Percentiles rank a stretch among this genome's conserved stretches.
phyloP scores from a whole-genome alignment of 257 asterid genomes.

The Lithospermum erythrorhizon region DNA sequence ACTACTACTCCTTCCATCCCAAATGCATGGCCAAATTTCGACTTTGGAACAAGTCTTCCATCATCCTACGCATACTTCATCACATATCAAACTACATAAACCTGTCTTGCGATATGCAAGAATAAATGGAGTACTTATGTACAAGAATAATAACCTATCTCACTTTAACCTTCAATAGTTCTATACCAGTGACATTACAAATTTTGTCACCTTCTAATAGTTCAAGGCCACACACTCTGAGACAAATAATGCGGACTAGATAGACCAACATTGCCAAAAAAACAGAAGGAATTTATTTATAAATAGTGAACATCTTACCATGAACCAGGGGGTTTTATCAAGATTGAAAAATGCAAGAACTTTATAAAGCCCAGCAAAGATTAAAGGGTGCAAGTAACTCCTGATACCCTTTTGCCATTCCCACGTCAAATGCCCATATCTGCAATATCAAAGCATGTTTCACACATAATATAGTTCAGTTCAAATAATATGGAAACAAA shows the following conservation, averaged over 20 bases:
- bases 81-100: too few relatives aligned
- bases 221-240: neutral
- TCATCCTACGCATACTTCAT: too few relatives aligned
- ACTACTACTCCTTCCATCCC: too few relatives aligned
- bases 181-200: too few relatives aligned
- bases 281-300: neutral
- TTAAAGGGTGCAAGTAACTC: slow-evolving; percentile 78
- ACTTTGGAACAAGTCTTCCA: too few relatives aligned
- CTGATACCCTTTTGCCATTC: slow-evolving; percentile 83
- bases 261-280: neutral
- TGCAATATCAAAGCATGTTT: slow-evolving; percentile 11
- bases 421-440: slow-evolving; percentile 85
- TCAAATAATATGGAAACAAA: too few relatives aligned
- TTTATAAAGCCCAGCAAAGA: slow-evolving; percentile 81
- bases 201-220: too few relatives aligned
- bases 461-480: neutral
- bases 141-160: too few relatives aligned
- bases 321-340: slow-evolving; percentile 64
- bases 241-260: neutral
- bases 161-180: too few relatives aligned
- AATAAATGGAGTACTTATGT: too few relatives aligned
- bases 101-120: too few relatives aligned
- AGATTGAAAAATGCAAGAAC: slow-evolving; percentile 49
- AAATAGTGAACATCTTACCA: slow-evolving; percentile 36
- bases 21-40: too few relatives aligned